These are phyloP conservation scores for Glutinoglossum americanum DNA, from an alignment of 495 filamentous ascomycete genomes.

Conservation along the genomic window DNA sequence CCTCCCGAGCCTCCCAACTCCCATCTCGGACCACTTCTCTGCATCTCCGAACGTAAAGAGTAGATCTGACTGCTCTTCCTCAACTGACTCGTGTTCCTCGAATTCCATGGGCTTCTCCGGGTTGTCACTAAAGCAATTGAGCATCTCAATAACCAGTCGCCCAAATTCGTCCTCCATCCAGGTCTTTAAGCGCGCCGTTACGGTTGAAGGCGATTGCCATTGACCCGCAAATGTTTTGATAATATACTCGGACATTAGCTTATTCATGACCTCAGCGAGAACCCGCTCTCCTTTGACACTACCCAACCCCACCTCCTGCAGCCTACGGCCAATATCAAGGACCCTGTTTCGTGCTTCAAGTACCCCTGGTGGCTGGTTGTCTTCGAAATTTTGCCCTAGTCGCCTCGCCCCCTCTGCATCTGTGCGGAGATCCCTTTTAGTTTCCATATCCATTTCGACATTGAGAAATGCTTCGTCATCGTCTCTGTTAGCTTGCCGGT, in stretches of 20 bases:
- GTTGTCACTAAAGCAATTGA: slow-evolving; percentile 22
- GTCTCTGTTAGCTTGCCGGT: slow-evolving; percentile 6
- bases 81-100: not conserved
- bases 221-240: slow-evolving; percentile 33
- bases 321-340: slow-evolving; percentile 32
- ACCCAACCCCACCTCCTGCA: slow-evolving; percentile 52
- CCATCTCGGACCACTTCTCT: slow-evolving; percentile 64
- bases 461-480: slow-evolving; percentile 16
- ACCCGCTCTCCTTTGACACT: slow-evolving; percentile 52
- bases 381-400: slow-evolving; percentile 6
- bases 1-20: slow-evolving; percentile 51
- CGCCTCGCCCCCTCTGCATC: not conserved
- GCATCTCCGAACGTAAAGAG: slow-evolving; percentile 35
- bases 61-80: not conserved
- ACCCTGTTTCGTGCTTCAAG: slow-evolving; percentile 27
- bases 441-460: slow-evolving; percentile 1
- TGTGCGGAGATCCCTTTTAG: not conserved
- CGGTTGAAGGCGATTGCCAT: slow-evolving; percentile 35
- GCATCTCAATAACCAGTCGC: slow-evolving; percentile 40
- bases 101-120: slow-evolving; percentile 11
- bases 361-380: slow-evolving; percentile 15
- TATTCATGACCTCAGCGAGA: slow-evolving; percentile 54
- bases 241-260: slow-evolving; percentile 44
- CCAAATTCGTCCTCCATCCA: slow-evolving; percentile 58
- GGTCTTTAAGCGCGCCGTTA: slow-evolving; percentile 32